Evolutionary conservation across 1,284 basidiomycete species (phyloP).

Genomic region (Pseudozyma thailandica): DNA sequence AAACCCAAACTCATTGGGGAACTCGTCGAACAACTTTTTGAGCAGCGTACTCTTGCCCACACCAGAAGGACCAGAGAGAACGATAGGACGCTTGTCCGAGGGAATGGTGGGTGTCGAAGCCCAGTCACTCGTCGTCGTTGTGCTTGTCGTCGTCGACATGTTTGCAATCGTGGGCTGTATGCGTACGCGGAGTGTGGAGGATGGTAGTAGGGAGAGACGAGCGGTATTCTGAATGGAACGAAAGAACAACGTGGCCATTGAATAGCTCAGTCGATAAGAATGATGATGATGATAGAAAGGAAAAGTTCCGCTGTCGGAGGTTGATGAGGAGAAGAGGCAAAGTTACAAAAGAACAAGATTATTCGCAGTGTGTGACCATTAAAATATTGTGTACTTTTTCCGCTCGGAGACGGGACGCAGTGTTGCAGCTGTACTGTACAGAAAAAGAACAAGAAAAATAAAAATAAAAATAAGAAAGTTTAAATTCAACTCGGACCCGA

Average conservation of each 20-base stretch:
- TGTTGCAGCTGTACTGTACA: not conserved
- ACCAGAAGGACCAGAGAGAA: conserved; percentile 85
- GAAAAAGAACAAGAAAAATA: not conserved
- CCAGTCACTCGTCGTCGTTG: conserved; percentile 30
- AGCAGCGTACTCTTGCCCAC: conserved; percentile 95
- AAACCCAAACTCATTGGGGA: conserved; percentile 89
- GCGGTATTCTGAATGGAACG: too few relatives aligned
- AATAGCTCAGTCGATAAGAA: too few relatives aligned
- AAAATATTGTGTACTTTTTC: too few relatives aligned
- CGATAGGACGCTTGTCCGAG: conserved; percentile 72
- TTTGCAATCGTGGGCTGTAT: conserved; percentile 5
- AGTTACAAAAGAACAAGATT: too few relatives aligned
- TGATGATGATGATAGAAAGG: not conserved
- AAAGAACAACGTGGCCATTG: too few relatives aligned
- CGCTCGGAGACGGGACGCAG: too few relatives aligned
- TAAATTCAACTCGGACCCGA: not conserved
- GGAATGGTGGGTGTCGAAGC: conserved; percentile 43
- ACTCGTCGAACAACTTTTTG: conserved; percentile 81
- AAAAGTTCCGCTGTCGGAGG: not conserved
- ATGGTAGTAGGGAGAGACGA: too few relatives aligned
- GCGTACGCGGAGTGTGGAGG: too few relatives aligned
- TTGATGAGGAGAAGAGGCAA: too few relatives aligned
- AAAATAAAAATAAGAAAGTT: not conserved
- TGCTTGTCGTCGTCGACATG: conserved; percentile 27
- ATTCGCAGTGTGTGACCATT: too few relatives aligned